Conservation (phyloP, 2,329 filamentous ascomycete genomes). For the Pseudogymnoascus sp. region DNA sequence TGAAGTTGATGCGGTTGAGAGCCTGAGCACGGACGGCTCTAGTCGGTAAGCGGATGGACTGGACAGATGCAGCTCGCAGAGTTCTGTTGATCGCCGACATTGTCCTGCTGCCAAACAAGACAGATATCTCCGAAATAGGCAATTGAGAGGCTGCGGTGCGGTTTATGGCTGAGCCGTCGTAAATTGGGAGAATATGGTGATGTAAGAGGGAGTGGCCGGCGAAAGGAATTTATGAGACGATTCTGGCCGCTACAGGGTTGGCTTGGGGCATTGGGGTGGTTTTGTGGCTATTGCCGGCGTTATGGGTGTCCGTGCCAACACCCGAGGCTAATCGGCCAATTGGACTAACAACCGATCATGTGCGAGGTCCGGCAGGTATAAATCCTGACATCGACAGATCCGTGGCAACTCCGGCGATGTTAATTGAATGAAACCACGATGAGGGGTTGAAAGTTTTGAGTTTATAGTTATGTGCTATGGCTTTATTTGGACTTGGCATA, state of each 20-base stretch:
- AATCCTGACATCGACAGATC: background rate
- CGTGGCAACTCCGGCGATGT: background rate
- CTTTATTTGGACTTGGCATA: background rate
- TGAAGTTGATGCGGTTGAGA: background rate
- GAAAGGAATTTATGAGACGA: slow-evolving; percentile 6
- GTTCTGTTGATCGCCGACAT: slow-evolving; percentile 11
- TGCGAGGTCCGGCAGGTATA: background rate
- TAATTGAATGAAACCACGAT: background rate
- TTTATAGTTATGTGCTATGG: background rate
- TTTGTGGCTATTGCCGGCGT: slow-evolving; percentile 3
- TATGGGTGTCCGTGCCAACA: background rate
- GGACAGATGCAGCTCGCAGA: slow-evolving; percentile 5
- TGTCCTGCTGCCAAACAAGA: slow-evolving; percentile 3
- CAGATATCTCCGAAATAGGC: background rate
- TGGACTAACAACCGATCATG: background rate
- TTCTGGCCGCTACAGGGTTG: slow-evolving; percentile 5
- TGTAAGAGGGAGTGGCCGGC: background rate
- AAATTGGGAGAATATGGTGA: background rate
- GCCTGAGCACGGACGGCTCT: background rate
- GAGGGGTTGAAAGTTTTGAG: background rate
- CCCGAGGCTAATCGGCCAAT: slow-evolving; percentile 5
- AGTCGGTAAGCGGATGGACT: slow-evolving; percentile 3
- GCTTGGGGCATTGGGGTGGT: background rate
- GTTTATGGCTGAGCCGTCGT: background rate
- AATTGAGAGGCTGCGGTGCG: background rate